These are phyloP conservation scores for Pythium inflatum DNA, from an alignment of 352 stramenopile genomes.

Conservation along the genomic window DNA sequence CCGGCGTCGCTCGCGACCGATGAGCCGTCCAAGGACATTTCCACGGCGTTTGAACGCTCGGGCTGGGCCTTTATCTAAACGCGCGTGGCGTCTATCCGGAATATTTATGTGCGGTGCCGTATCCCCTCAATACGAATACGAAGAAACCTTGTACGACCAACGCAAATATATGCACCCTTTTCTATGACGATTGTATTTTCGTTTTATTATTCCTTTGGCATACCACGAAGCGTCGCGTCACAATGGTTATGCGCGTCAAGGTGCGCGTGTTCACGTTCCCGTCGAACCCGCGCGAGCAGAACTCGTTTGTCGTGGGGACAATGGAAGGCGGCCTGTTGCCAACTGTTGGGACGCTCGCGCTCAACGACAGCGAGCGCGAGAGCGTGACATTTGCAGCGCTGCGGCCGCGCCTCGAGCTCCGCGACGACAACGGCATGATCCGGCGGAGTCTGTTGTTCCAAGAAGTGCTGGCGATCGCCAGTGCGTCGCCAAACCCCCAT, in stretches of 20 bases:
- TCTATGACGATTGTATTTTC: neutral
- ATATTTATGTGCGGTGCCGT: conserved; percentile 17
- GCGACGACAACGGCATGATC: conserved; percentile 66
- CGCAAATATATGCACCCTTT: neutral
- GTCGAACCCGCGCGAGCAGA: conserved; percentile 65
- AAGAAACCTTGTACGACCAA: neutral
- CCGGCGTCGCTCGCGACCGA: conserved; percentile 24
- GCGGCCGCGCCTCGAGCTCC: conserved; percentile 67
- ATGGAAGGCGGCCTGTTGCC: conserved; percentile 58
- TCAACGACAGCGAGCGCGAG: conserved; percentile 62
- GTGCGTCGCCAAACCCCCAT: conserved; percentile 62
- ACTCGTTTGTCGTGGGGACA: conserved; percentile 79
- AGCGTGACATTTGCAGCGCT: conserved; percentile 68
- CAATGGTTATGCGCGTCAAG: conserved; percentile 56
- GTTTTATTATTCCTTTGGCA: neutral
- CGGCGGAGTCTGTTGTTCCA: conserved; percentile 76
- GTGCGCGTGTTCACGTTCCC: conserved; percentile 80
- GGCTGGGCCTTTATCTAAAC: conserved; percentile 77
- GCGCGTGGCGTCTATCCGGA: neutral
- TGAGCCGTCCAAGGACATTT: conserved; percentile 54
- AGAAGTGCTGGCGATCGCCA: conserved; percentile 70
- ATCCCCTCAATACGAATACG: neutral
- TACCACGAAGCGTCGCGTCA: neutral
- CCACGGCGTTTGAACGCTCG: conserved; percentile 77
- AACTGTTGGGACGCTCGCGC: conserved; percentile 63